Evolutionary conservation across 768 basidiomycete species (phyloP), one percentile per base, ranked within the genome.

Genomic region (Xerocomellus amylosporus): DNA sequence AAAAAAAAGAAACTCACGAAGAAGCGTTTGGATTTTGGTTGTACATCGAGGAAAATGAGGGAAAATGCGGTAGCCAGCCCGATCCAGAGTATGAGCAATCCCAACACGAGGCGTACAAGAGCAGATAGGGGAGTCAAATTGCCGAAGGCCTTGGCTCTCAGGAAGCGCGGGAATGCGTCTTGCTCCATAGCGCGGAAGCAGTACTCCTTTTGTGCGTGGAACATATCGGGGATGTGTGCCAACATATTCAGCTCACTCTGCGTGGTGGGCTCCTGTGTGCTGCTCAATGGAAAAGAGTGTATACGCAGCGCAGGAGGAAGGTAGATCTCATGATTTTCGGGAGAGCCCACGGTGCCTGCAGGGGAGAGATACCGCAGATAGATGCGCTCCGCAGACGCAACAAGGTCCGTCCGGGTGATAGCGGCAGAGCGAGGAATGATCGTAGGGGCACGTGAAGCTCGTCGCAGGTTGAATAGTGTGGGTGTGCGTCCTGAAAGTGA

Each of bases 261-360:
- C 5, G 84, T 76, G 66, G 79, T 82, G 3, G 91, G 92, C 53
- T 93, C 86, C 40, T 85, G 81, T 2, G 79, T 73, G 63, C 85
- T 85, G 64, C 79, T 90, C 51, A 93, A 78, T 3, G 94, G 93
- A 78, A 99, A 98, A 24, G 82, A 79, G 71, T 95, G 86, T 65
- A 98, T 86, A 46, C 97, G 90, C 41, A 99, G 82, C 22, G 90
- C 82, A 1, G 94, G 90, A 0, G 97, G 97, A 19, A 99, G 87
- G 70, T 98, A 98, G 46, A 99, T 95, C 76, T 98, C 96, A 71
- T 98, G 96, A 72, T 93, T 95, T 68, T 94, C 90, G 13, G 85
- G 83, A 15, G 87, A 84, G 58, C 89, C 85, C 8, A 88, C 81
- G 17, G 85, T 80, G 66, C 84, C 86, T 33, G 83, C 85, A 6